Evolutionary conservation across 2,329 filamentous ascomycete genomes (phyloP).

Genomic region (Neoarthrinium moseri): DNA sequence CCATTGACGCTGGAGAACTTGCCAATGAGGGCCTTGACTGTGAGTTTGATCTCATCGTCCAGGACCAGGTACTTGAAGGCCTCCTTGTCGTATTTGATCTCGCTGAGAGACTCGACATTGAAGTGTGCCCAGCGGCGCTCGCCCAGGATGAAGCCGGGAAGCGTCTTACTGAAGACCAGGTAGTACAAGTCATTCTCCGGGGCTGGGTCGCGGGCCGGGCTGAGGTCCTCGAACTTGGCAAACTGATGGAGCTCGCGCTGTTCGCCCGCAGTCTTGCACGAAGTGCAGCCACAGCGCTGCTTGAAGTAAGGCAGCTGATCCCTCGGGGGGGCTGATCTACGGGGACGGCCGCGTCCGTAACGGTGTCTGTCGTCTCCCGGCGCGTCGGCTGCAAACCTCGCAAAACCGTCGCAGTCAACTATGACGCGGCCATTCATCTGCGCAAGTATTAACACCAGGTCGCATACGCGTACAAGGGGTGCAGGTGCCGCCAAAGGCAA

Average conservation of each 20-base stretch:
- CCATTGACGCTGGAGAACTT: slow-evolving; percentile 41
- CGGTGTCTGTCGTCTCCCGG: slow-evolving; percentile 18
- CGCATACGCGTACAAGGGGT: background rate
- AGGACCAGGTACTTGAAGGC: slow-evolving; percentile 51
- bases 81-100: slow-evolving; percentile 42
- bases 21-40: slow-evolving; percentile 45
- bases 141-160: slow-evolving; percentile 45
- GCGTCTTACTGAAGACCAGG: slow-evolving; percentile 39
- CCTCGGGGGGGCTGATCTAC: slow-evolving; percentile 13
- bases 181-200: slow-evolving; percentile 44
- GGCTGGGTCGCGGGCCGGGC: slow-evolving; percentile 32
- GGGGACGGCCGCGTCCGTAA: background rate
- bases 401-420: slow-evolving; percentile 40
- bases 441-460: background rate
- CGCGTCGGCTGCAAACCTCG: slow-evolving; percentile 28
- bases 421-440: slow-evolving; percentile 40
- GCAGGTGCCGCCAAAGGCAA: background rate
- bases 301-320: slow-evolving; percentile 39
- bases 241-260: slow-evolving; percentile 29
- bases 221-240: slow-evolving; percentile 38
- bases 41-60: slow-evolving; percentile 45
- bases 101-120: slow-evolving; percentile 35
- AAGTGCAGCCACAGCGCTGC: slow-evolving; percentile 40
- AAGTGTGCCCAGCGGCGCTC: slow-evolving; percentile 45
- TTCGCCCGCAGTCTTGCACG: slow-evolving; percentile 27